Evolutionary conservation across 305 asterid species (phyloP).

Genomic region (Rubia peregrina): DNA sequence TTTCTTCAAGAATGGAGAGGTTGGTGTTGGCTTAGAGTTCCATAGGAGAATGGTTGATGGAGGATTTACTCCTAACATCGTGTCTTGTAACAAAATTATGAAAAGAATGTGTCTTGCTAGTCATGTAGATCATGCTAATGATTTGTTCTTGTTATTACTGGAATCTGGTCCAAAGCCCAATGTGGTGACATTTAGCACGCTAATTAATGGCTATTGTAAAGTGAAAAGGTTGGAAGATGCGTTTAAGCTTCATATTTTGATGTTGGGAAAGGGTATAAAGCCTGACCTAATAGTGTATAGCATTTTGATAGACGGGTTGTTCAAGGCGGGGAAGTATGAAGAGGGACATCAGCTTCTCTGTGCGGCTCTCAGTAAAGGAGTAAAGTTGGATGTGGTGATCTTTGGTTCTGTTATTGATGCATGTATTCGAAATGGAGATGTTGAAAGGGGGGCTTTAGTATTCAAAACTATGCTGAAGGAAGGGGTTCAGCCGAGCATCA

Average conservation of each 20-base stretch:
- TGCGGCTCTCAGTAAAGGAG: constrained; percentile 26
- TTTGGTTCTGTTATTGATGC: constrained; percentile 35
- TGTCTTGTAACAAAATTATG: constrained; percentile 33
- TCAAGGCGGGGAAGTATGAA: constrained; percentile 29
- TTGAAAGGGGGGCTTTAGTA: constrained; percentile 22
- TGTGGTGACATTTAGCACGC: constrained; percentile 37
- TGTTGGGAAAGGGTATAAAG: constrained; percentile 27
- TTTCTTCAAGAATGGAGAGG: constrained; percentile 30
- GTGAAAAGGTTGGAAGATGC: constrained; percentile 31
- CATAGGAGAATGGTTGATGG: constrained; percentile 25
- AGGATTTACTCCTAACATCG: constrained; percentile 24
- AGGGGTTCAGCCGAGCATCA: constrained; percentile 29
- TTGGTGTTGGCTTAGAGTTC: constrained; percentile 24
- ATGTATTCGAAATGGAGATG: constrained; percentile 25
- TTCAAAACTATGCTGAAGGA: constrained; percentile 32
- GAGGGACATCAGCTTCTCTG: constrained; percentile 30
- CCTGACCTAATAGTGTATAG: constrained; percentile 37
- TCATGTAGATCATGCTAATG: constrained; percentile 16
- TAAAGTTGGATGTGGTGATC: constrained; percentile 32
- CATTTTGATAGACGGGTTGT: constrained; percentile 35
- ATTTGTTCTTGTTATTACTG: constrained; percentile 24
- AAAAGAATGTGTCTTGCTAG: constrained; percentile 20
- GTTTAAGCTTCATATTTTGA: constrained; percentile 27
- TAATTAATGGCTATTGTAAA: constrained; percentile 27
- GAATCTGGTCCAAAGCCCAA: constrained; percentile 36